Percentiles rank a stretch among this genome's conserved stretches.
phyloP scores from a whole-genome alignment of 805 yeast species.

The Zygosaccharomyces bailii region DNA sequence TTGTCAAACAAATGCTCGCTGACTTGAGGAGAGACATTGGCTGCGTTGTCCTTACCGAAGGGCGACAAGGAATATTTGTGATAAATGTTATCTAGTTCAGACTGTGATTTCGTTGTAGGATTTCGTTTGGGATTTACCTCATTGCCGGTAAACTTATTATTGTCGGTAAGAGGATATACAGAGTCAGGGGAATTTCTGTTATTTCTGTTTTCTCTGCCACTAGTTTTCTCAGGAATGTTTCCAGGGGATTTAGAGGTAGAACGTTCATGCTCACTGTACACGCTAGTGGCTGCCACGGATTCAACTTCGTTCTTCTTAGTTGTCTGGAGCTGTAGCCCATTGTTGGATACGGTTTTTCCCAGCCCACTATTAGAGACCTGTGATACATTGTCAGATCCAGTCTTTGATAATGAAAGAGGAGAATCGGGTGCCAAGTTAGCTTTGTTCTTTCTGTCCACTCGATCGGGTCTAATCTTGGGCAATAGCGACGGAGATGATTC shows the following conservation, averaged over 20 bases:
- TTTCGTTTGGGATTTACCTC: not conserved
- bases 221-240: not conserved
- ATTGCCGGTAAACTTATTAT: too few relatives aligned
- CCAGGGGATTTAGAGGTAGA: not conserved
- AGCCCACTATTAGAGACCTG: not conserved
- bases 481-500: conserved; percentile 19
- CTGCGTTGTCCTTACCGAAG: conserved; percentile 12
- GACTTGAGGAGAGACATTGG: conserved; percentile 13
- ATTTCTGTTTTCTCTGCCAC: too few relatives aligned
- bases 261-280: conserved; percentile 2
- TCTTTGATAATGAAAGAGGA: not conserved
- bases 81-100: conserved; percentile 21
- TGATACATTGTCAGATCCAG: not conserved
- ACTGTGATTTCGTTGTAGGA: not conserved
- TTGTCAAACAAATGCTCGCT: conserved; percentile 18
- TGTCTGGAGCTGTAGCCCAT: not conserved
- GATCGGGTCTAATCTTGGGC: conserved; percentile 12
- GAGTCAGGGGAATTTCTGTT: too few relatives aligned
- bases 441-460: conserved; percentile 3
- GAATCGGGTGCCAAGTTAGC: conserved; percentile 1
- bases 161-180: too few relatives aligned
- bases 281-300: not conserved
- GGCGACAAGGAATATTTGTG: conserved; percentile 23
- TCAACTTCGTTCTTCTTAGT: not conserved
- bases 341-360: not conserved